Evolutionary conservation across 306 rosid species (phyloP).

Genomic region (Trifolium subterraneum): DNA sequence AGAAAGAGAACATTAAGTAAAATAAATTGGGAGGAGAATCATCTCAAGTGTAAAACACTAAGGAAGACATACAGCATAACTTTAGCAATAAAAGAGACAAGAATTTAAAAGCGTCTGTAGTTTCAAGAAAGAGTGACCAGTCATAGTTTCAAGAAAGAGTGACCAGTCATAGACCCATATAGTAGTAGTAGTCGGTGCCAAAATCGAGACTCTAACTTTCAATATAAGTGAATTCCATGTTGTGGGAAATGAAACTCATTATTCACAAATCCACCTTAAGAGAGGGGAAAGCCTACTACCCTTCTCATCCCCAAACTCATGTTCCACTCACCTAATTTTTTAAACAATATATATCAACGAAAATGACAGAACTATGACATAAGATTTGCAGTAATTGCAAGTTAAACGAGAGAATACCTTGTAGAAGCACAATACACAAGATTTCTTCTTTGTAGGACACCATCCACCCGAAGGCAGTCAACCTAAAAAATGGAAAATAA

Average conservation of each 20-base stretch:
- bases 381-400: slow-evolving; percentile 26
- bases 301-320: slow-evolving; percentile 26
- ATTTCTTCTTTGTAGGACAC: slow-evolving; percentile 91
- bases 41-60: slow-evolving; percentile 22
- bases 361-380: slow-evolving; percentile 29
- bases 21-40: slow-evolving; percentile 9
- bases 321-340: slow-evolving; percentile 1
- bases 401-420: slow-evolving; percentile 60
- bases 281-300: not conserved
- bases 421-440: slow-evolving; percentile 98
- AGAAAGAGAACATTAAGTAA: not conserved
- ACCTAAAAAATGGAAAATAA: slow-evolving; percentile 59
- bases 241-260: slow-evolving; percentile 27
- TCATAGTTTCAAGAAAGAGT: slow-evolving; percentile 21
- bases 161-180: not conserved
- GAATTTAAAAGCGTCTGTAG: slow-evolving; percentile 13
- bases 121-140: no score
- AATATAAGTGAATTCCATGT: slow-evolving; percentile 31
- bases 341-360: slow-evolving; percentile 18
- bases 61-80: slow-evolving; percentile 26
- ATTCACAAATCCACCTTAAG: not conserved
- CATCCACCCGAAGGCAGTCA: slow-evolving; percentile 89
- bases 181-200: slow-evolving; percentile 15
- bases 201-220: slow-evolving; percentile 28
- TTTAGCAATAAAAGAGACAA: slow-evolving; percentile 25